Percentiles rank a stretch among this genome's conserved stretches.
phyloP scores from a whole-genome alignment of 1,284 basidiomycete genomes.

The Leccinum ponderosum region DNA sequence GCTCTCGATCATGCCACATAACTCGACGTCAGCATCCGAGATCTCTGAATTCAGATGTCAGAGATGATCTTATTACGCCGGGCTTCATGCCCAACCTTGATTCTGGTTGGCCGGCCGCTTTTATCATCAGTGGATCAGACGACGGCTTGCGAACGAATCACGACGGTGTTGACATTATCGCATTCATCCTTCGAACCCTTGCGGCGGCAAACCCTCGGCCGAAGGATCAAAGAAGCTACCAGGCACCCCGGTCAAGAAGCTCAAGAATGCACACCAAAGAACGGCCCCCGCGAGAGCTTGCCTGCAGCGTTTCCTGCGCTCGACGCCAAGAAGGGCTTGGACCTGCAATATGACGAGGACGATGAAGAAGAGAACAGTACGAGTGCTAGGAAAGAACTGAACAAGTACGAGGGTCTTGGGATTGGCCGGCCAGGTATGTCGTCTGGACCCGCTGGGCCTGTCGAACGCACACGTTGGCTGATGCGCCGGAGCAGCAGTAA shows the following conservation, averaged over 20 bases:
- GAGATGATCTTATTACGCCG: too few relatives aligned
- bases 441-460: slow-evolving; percentile 35
- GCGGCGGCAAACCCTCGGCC: too few relatives aligned
- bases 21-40: slow-evolving; percentile 53
- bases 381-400: slow-evolving; percentile 46
- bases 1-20: slow-evolving; percentile 47
- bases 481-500: slow-evolving; percentile 66
- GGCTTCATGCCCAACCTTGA: too few relatives aligned
- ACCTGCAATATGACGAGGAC: slow-evolving; percentile 36
- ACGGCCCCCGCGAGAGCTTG: slow-evolving; percentile 66
- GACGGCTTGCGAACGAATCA: too few relatives aligned
- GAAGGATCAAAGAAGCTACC: too few relatives aligned
- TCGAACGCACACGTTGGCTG: slow-evolving; percentile 55
- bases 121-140: too few relatives aligned
- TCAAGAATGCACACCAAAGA: slow-evolving; percentile 16
- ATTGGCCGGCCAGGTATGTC: slow-evolving; percentile 54
- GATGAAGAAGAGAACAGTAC: slow-evolving; percentile 48
- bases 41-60: too few relatives aligned
- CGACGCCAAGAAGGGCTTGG: slow-evolving; percentile 25
- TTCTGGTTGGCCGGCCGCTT: too few relatives aligned
- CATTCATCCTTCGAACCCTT: too few relatives aligned
- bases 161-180: too few relatives aligned
- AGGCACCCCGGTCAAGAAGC: too few relatives aligned
- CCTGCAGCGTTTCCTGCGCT: slow-evolving; percentile 62
- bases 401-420: slow-evolving; percentile 64